These are phyloP conservation scores for Periglandula ipomoeae DNA, from an alignment of 2,329 filamentous ascomycete species.

Conservation along the genomic window DNA sequence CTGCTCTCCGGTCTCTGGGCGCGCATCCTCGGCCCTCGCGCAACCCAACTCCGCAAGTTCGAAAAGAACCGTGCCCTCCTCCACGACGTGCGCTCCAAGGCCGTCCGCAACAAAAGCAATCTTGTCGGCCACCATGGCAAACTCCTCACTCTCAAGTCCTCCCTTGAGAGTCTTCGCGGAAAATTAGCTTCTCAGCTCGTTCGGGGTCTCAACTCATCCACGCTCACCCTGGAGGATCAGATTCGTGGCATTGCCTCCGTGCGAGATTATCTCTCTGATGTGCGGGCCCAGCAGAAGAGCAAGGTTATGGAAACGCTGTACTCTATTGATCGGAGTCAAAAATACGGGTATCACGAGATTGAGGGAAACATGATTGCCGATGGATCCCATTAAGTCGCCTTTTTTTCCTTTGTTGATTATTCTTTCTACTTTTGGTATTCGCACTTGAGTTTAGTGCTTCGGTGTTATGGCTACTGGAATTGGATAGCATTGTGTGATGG, in stretches of 20 bases:
- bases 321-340: constrained; percentile 10
- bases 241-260: constrained; percentile 74
- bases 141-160: constrained; percentile 74
- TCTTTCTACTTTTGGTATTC: not conserved
- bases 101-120: constrained; percentile 77
- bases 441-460: not conserved
- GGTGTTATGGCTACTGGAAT: not conserved
- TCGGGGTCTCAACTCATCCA: constrained; percentile 56
- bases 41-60: constrained; percentile 72
- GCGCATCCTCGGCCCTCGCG: constrained; percentile 68
- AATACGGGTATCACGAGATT: constrained; percentile 15
- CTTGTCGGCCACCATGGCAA: constrained; percentile 81
- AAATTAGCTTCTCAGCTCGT: constrained; percentile 82
- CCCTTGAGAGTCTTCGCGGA: constrained; percentile 72
- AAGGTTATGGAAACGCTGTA: constrained; percentile 69
- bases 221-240: constrained; percentile 73
- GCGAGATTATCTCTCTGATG: constrained; percentile 64
- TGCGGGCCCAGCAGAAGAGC: constrained; percentile 71
- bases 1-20: constrained; percentile 81
- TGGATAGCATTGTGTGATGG: not conserved
- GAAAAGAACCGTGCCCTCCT: constrained; percentile 81
- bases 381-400: not conserved
- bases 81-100: constrained; percentile 68
- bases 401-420: not conserved
- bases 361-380: constrained; percentile 17